phyloP scores from a whole-genome alignment of 208 protist genomes.

The Trypanosoma caninum region DNA sequence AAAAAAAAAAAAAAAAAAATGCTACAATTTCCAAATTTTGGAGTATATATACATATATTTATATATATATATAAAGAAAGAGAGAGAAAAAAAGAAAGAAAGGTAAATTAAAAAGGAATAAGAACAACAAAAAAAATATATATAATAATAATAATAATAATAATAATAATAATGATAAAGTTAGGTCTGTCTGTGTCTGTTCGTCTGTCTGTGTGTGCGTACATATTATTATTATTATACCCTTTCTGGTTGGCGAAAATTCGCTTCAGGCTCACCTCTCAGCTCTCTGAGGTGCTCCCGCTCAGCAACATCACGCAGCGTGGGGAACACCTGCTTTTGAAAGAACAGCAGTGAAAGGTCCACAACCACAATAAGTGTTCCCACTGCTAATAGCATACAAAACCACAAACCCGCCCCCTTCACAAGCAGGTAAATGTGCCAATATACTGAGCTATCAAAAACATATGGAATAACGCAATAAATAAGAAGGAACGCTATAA shows the following conservation, averaged over 20 bases:
- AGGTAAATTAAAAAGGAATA: neutral
- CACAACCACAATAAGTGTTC: conserved; percentile 38
- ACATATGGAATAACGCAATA: conserved; percentile 64
- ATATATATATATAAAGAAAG: neutral
- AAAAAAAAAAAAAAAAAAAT: neutral
- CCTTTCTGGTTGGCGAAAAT: neutral
- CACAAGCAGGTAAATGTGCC: conserved; percentile 59
- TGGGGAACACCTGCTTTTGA: conserved; percentile 57
- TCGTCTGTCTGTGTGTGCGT: neutral
- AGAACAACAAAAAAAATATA: neutral
- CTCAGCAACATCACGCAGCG: conserved; percentile 50
- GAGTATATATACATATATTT: neutral
- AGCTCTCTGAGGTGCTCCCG: conserved; percentile 26
- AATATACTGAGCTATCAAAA: conserved; percentile 62
- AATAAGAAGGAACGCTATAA: conserved; percentile 44
- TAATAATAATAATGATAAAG: no score
- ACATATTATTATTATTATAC: no score
- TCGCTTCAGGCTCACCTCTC: neutral
- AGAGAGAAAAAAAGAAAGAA: neutral
- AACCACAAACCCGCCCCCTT: conserved; percentile 70
- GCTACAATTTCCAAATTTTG: neutral
- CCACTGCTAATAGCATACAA: conserved; percentile 56
- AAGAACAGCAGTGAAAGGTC: conserved; percentile 54
- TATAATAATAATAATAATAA: neutral
- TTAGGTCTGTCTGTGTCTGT: neutral